Evolutionary conservation across 78 protist species (phyloP), one percentile per base, ranked within the genome.

Genomic region (Bodo saltans): DNA sequence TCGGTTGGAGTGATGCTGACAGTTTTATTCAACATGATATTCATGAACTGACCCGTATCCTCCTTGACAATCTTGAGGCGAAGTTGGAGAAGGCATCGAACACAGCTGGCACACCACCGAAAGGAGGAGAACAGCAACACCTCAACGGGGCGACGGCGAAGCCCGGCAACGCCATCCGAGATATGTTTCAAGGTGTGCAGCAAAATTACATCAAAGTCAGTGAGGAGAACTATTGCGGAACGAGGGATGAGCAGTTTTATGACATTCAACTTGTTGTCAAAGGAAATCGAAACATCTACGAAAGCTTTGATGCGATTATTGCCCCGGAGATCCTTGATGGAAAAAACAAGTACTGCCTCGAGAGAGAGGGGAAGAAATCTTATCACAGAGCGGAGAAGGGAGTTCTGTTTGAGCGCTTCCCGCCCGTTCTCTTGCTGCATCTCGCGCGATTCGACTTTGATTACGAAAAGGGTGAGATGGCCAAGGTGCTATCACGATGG

Each of bases 21-120:
- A 39, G 96, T 26, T 96, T 95, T 74, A 90, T 88, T 78, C 98
- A 96, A 90, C 99, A 96, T 72, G 99, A 97, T 84, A 97, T 97
- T 34, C 97, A 93, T 35, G 99, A 97, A 87, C 86, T 97, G 27
- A 89, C 85, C 74, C 87, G 98, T 2, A 94, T 96, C 67, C 87
- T 97, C 23, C 85, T 89, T 40, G 99, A 96, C 84, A 92, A 92
- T 67, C 69, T 97, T 1, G 98, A 96, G 82, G 92, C 85, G 34
- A 94, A 25, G 38, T 2, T 83, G 29, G 28, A 70, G 8, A 32
- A 29, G 28, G 78, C 72, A 32, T n/a, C n/a, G n/a, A n/a, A n/a
- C n/a, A n/a, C n/a, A n/a, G n/a, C n/a, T n/a, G n/a, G n/a, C n/a
- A n/a, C n/a, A n/a, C n/a, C n/a, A n/a, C n/a, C n/a, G n/a, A n/a